Evolutionary conservation across 1,284 basidiomycete species (phyloP).

Genomic region (Athelia sp.): DNA sequence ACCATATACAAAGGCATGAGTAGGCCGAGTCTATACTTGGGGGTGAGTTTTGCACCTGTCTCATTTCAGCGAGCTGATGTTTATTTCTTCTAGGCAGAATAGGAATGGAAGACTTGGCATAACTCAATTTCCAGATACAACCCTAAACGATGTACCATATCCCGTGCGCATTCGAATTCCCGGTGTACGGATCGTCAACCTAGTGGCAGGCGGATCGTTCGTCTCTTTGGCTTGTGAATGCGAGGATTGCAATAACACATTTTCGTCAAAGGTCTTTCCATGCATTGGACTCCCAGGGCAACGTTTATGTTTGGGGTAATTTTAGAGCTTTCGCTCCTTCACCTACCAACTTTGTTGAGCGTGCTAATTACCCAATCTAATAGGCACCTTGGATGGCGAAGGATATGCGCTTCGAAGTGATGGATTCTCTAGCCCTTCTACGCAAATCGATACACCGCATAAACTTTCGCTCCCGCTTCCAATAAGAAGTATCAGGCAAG

Average conservation of each 20-base stretch:
- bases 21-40: slow-evolving; percentile 68
- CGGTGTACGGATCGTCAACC: slow-evolving; percentile 60
- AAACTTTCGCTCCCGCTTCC: slow-evolving; percentile 50
- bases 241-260: slow-evolving; percentile 3
- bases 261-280: slow-evolving; percentile 72
- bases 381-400: slow-evolving; percentile 56
- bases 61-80: background rate
- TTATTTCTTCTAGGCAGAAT: slow-evolving; percentile 38
- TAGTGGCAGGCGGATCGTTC: slow-evolving; percentile 80
- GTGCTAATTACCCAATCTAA: slow-evolving; percentile 4
- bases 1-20: slow-evolving; percentile 71
- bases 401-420: slow-evolving; percentile 36
- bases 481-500: slow-evolving; percentile 59
- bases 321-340: no score
- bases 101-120: slow-evolving; percentile 59
- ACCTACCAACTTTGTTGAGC: no score
- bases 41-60: slow-evolving; percentile 47
- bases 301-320: slow-evolving; percentile 81
- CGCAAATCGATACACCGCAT: slow-evolving; percentile 46
- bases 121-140: slow-evolving; percentile 28
- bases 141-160: slow-evolving; percentile 45
- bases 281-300: slow-evolving; percentile 70
- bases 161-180: slow-evolving; percentile 58
- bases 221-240: slow-evolving; percentile 17
- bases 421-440: slow-evolving; percentile 52